phyloP scores from a whole-genome alignment of 2,329 filamentous ascomycete species.

The Sphaerulina vaccinii region DNA sequence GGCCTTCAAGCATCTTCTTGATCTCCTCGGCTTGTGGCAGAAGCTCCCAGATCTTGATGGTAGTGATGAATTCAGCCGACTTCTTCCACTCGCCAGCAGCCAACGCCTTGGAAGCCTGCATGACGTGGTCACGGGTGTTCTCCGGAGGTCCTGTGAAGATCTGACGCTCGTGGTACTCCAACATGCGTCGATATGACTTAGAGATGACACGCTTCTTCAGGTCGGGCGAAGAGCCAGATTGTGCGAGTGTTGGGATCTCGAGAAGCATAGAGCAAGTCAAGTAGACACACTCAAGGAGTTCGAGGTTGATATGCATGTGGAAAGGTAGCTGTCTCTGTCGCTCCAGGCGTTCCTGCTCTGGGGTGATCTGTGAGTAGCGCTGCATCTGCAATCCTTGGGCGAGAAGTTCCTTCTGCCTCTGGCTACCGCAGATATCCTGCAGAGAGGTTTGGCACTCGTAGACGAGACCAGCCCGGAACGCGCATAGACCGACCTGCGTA shows the following conservation, averaged over 20 bases:
- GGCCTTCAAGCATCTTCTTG: slow-evolving; percentile 94
- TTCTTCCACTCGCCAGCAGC: slow-evolving; percentile 99
- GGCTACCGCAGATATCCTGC: slow-evolving; percentile 96
- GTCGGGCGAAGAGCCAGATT: slow-evolving; percentile 94
- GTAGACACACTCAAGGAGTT: slow-evolving; percentile 97
- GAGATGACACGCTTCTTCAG: slow-evolving; percentile 97
- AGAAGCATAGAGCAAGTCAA: slow-evolving; percentile 98
- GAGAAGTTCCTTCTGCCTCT: slow-evolving; percentile 94
- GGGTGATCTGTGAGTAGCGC: slow-evolving; percentile 91
- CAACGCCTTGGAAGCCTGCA: slow-evolving; percentile 97
- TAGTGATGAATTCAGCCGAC: slow-evolving; percentile 87
- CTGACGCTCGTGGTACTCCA: slow-evolving; percentile 98
- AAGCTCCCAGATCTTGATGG: slow-evolving; percentile 99
- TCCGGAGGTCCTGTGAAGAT: slow-evolving; percentile 98
- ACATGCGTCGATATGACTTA: slow-evolving; percentile 98
- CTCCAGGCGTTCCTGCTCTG: slow-evolving; percentile 95
- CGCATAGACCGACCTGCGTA: slow-evolving; percentile 96
- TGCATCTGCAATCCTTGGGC: slow-evolving; percentile 99
- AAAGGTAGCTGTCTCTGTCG: slow-evolving; percentile 96
- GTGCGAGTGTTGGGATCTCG: slow-evolving; percentile 93
- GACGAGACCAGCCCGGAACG: slow-evolving; percentile 93
- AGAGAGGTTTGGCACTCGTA: slow-evolving; percentile 98
- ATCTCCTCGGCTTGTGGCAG: slow-evolving; percentile 91
- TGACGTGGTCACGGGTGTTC: slow-evolving; percentile 98
- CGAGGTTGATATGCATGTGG: slow-evolving; percentile 99